Evolutionary conservation across 805 yeast species (phyloP), one percentile per base, ranked within the genome.

Genomic region (Monosporozyma siamensis): DNA sequence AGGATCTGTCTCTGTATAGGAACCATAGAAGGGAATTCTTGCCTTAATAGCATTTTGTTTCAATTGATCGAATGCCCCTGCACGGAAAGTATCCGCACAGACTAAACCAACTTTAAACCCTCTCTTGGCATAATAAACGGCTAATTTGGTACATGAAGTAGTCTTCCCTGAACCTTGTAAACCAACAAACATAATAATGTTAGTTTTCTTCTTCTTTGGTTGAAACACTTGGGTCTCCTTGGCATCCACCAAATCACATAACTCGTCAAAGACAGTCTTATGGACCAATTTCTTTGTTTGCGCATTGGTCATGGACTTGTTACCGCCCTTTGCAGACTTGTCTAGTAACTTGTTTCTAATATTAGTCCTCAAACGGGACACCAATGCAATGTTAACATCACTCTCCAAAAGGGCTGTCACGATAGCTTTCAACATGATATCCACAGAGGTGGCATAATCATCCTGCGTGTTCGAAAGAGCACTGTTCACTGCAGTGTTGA

Each of bases 141-240:
- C 98, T 54, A 90, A 70, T 55, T 92, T 92, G 1, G 98, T 92
- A 77, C 97, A 89, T 2, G 96, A 80, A 0, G 98, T 92, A 25
- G 98, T 92, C 63, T 92, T 92, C 74, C 98, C 98, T 10, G 97
- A 92, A 69, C 98, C 98, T 64, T 92, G 98, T 46, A 92, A 70
- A 59, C 98, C 98, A 45, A 92, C 98, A 72, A 92, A 84, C 98
- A 92, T 92, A 50, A 92, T 82, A 25, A 90, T 84, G 57, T 82
- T 78, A 8, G 78, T 59, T 54, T 75, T 74, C 54, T 87, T 80
- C 69, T 89, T 89, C 68, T 82, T 83, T 32, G 97, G 97, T 64
- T 83, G 83, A 59, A 78, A 90, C 8, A 84, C 72, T 34, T 50
- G 56, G 8, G 45, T 43, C 6, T 43, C 48, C 34, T 71, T 64